These are phyloP conservation scores for Candida lessepsii DNA, from an alignment of 805 yeast species.

Conservation along the genomic window DNA sequence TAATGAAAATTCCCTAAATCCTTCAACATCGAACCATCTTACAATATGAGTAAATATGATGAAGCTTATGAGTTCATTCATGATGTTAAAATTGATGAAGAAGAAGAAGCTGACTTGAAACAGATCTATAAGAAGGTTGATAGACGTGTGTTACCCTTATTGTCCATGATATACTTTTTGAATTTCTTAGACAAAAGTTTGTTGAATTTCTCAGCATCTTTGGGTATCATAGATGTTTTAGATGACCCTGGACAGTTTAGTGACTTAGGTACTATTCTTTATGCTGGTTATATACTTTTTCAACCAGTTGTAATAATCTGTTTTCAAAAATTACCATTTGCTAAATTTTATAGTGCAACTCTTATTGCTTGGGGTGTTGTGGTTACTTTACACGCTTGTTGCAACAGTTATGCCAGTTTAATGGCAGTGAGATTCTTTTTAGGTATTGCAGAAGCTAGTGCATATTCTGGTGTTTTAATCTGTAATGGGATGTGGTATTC, in stretches of 20 bases:
- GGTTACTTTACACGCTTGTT: slow-evolving; percentile 51
- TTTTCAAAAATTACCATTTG: slow-evolving; percentile 53
- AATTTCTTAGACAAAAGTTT: slow-evolving; percentile 62
- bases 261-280: slow-evolving; percentile 52
- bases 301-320: slow-evolving; percentile 43
- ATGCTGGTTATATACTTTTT: slow-evolving; percentile 52
- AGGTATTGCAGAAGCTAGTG: slow-evolving; percentile 54
- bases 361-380: slow-evolving; percentile 55
- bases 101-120: slow-evolving; percentile 9
- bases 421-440: slow-evolving; percentile 55
- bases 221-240: slow-evolving; percentile 56
- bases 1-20: neutral
- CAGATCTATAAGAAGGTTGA: slow-evolving; percentile 41
- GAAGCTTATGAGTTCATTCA: slow-evolving; percentile 23
- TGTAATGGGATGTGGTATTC: slow-evolving; percentile 65
- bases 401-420: slow-evolving; percentile 50
- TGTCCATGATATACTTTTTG: slow-evolving; percentile 53
- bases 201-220: slow-evolving; percentile 59
- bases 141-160: slow-evolving; percentile 43
- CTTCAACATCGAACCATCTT: neutral
- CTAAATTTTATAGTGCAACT: slow-evolving; percentile 48
- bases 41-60: slow-evolving; percentile 18
- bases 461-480: slow-evolving; percentile 56
- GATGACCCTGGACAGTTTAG: slow-evolving; percentile 46
- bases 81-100: slow-evolving; percentile 3